Evolutionary conservation across 257 asterid species (phyloP).

Genomic region (Solanum boliviense): DNA sequence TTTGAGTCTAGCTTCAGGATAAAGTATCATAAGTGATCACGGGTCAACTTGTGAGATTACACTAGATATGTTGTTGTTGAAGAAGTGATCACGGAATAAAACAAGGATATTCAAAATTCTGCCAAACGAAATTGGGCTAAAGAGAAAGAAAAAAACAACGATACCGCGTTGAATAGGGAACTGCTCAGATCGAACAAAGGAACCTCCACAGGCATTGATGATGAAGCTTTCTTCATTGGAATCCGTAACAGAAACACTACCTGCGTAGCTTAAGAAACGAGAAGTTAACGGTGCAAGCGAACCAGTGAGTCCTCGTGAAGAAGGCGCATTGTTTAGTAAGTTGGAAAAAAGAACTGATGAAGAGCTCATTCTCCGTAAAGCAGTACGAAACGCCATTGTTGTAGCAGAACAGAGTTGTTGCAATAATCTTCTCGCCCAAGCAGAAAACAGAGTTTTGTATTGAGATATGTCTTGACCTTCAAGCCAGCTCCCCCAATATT

Average conservation of each 20-base stretch:
- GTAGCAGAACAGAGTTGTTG: neutral
- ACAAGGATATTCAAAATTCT: neutral
- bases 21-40: neutral
- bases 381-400: neutral
- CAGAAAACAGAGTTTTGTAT: neutral
- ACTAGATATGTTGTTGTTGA: neutral
- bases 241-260: neutral
- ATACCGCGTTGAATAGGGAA: conserved; percentile 1
- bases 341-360: neutral
- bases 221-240: neutral
- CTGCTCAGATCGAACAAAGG: neutral
- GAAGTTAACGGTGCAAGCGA: neutral
- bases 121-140: neutral
- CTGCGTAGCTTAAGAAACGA: neutral
- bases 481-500: neutral
- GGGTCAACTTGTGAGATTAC: no score
- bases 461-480: neutral
- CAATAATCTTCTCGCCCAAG: neutral
- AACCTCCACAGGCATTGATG: neutral
- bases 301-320: neutral
- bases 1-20: no score
- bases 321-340: neutral
- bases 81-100: neutral
- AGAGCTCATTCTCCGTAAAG: neutral
- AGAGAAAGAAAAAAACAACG: neutral